Evolutionary conservation across 2,329 filamentous ascomycete species (phyloP), one percentile per base, ranked within the genome.

Genomic region (Gliomastix tumulicola): DNA sequence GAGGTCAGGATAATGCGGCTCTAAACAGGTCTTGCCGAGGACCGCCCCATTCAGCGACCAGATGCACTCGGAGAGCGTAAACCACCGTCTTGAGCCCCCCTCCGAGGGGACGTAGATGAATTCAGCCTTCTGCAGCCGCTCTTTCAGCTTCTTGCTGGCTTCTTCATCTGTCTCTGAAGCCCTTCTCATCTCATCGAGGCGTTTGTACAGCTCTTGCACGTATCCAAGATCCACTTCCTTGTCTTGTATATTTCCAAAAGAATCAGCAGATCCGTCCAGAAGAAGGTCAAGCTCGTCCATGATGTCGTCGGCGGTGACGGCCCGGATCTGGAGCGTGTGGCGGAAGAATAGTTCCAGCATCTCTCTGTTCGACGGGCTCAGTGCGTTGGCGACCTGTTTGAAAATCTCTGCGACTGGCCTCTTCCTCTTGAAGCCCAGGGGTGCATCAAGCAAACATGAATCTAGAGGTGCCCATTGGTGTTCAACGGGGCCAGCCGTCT

Each of bases 11-110:
- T 54, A 53, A 15, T 41, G 25, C 7, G 43, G 41, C 27, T 44
- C 48, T 7, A 54, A 30, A 4, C 38, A 41, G 7, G 45, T 20
- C 32, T 40, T 49, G 5, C 45, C 47, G 1, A 33, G 27, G 18
- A 54, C 42, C 4, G 32, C 30, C 7, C 48, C 43, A n/a, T 47
- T 39, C 21, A 39, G 46, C 3, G 49, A 53, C 53, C 51, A 54
- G 5, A 54, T 32, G 40, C 53, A 55, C 9, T 51, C 33, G 2
- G 42, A 41, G 5, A 40, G 25, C 11, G 35, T 46, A 28, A 48
- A 36, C 51, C 52, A 55, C 2, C 17, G 11, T 15, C 30, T 32
- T 2, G 11, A 6, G 9, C 12, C 20, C 17, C 25, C 8, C n/a
- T 13, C 20, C 15, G 15, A 27, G 17, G 36, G 30, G 9, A 28